phyloP scores from a whole-genome alignment of 1,284 basidiomycete species.

The Malassezia caprae region DNA sequence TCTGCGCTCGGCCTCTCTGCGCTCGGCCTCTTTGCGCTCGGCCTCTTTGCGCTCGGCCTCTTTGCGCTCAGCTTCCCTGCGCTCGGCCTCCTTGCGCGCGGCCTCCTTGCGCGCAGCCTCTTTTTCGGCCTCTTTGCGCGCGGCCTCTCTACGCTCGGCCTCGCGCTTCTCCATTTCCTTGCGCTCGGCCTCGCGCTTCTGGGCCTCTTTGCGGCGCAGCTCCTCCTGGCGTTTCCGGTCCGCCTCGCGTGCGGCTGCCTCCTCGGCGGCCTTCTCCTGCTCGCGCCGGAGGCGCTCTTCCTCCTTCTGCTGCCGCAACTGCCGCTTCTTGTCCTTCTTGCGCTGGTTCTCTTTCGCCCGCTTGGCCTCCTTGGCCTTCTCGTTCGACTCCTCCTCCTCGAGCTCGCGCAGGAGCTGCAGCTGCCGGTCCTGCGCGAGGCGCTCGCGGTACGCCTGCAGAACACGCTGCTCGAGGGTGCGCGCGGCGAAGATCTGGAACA shows the following conservation, averaged over 20 bases:
- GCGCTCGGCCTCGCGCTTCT: slow-evolving; percentile 49
- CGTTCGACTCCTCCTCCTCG: slow-evolving; percentile 72
- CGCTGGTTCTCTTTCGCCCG: slow-evolving; percentile 92
- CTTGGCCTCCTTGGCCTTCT: slow-evolving; percentile 77
- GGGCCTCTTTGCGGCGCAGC: slow-evolving; percentile 48
- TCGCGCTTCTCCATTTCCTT: slow-evolving; percentile 45
- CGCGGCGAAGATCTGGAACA: slow-evolving; percentile 99
- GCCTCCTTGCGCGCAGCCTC: slow-evolving; percentile 47
- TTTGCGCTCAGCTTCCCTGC: slow-evolving; percentile 33
- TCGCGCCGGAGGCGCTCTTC: slow-evolving; percentile 59
- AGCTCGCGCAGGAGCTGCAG: slow-evolving; percentile 74
- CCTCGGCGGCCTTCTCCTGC: slow-evolving; percentile 17
- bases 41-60: not conserved
- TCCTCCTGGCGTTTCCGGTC: slow-evolving; percentile 53
- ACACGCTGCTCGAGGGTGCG: slow-evolving; percentile 98
- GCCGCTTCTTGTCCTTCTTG: slow-evolving; percentile 96
- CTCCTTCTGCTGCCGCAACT: slow-evolving; percentile 82
- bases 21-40: slow-evolving; percentile 2
- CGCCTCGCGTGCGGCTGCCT: slow-evolving; percentile 50
- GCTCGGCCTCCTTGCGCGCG: slow-evolving; percentile 49
- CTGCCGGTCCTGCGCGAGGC: slow-evolving; percentile 81
- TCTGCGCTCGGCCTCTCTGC: slow-evolving; percentile 46
- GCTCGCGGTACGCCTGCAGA: slow-evolving; percentile 79
- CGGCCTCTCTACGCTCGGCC: slow-evolving; percentile 48
- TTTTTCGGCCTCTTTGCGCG: slow-evolving; percentile 50